Conservation (phyloP, 441 rosid species). For the Theobroma grandiflorum region DNA sequence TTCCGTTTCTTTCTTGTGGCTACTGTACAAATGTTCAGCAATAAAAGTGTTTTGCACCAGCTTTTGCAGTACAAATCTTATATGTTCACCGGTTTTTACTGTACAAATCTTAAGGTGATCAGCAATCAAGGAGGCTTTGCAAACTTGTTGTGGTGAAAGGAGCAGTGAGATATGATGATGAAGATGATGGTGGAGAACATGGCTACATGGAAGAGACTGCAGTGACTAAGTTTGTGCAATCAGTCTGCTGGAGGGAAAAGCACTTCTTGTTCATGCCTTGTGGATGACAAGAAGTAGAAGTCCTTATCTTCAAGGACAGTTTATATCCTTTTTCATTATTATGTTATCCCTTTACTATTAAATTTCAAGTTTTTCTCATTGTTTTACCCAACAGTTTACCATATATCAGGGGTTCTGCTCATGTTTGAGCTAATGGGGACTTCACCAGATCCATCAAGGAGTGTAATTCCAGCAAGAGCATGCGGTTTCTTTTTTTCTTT, state of each 20-base stretch:
- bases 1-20: no score
- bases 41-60: no score
- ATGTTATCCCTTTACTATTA: neutral
- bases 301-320: constrained; percentile 46
- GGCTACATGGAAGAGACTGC: no score
- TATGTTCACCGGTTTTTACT: no score
- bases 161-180: neutral
- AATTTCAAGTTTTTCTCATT: neutral
- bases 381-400: neutral
- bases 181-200: constrained; percentile 19
- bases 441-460: constrained; percentile 75
- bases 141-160: no score
- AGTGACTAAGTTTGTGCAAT: no score
- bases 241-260: no score
- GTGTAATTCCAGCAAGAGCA: constrained; percentile 83
- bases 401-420: constrained; percentile 78
- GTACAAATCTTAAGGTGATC: no score
- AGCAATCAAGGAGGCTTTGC: neutral
- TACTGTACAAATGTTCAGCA: no score
- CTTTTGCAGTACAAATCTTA: no score
- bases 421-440: constrained; percentile 67
- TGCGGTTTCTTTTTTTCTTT: no score
- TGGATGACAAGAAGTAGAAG: no score
- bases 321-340: neutral
- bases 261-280: constrained; percentile 64